Base-by-base conservation (phyloP, 164 flowering plant genomes). In the Nymphaea colorata region DNA sequence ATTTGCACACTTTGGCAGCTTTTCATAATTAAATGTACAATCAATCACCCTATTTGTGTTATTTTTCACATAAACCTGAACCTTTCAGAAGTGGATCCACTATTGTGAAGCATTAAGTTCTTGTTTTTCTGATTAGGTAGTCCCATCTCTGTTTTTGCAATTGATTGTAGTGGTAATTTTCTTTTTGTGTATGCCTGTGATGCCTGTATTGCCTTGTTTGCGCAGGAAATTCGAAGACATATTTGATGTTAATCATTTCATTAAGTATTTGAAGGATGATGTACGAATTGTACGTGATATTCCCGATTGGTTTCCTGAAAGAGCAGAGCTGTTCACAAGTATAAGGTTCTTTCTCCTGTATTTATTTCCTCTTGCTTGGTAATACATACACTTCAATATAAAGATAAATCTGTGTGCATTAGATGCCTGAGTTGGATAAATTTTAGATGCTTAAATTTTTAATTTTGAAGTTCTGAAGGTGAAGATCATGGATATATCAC, bases 181-280 rank as follows among this genome's bases (percentile, higher is more conserved):
- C 63, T 66, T 11, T 61, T 4, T 62, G 11, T 53, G 67, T 55
- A 57, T 69, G 7, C 64, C 36, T 44, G 11, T 2, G 8, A 60
- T 66, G 43, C 64, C 41, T 81, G 4, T 17, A 17, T 45, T 69
- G 61, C 45, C 6, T 62, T 69, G 42, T 44, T 63, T 69, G 16
- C 2, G 77, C 93, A 94, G 99, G 82, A 94, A 90, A 76, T 91
- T 92, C 67, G 91, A 95, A 79, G 98, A 95, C 73, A 91, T 94
- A 67, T 95, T 95, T 87, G 98, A 95, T 76, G 99, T 94, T n/a
- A 96, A 95, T 73, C 98, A 95, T 86, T 95, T 92, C 78, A 92
- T 92, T 78, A 88, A 95, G 73, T 95, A 95, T 84, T 79, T 95
- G 78, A 95, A 90, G 83, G 86, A 88, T 80, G 99, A 95, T 81